Base-by-base conservation (phyloP, 2,329 filamentous ascomycete genomes). In the Phialophora macrospora region DNA sequence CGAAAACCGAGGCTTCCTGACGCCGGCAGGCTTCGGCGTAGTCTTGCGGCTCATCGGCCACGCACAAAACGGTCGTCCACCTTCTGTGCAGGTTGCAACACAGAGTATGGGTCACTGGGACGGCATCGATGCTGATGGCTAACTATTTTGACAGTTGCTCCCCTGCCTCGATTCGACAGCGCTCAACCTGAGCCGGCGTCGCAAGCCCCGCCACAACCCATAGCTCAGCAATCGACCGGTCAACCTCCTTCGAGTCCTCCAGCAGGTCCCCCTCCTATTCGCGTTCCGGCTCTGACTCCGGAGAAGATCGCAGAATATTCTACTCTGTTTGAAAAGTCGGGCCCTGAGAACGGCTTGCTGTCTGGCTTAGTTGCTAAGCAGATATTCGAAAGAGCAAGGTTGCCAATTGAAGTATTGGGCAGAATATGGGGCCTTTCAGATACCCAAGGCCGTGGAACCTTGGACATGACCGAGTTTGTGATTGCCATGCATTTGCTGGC, bases 401-500 rank as follows among this genome's bases (percentile, higher is more conserved):
- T 99, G 68, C 90, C 94, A 4, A 97, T 96, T 76, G 93, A 98
- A 72, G 85, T 91, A 11, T 84, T 99, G 34, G 93, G 93, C n/a
- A 88, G 90, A 71, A 97, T 99, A 80, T 99, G 95, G 95, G 93
- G 91, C 73, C 84, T 99, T 67, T 90, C 93, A 24, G 95, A 99
- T 76, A 95, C 92, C 0, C 93, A 97, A 78, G 93, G 97, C 79
- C 88, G 93, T 60, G 95, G 95, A 58, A 88, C 90, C 34, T 84
- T 99, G 41, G 90, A 93, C 64, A 84, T 89, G 72, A 94, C 93
- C 14, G 95, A 98, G 74, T 99, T 99, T 76, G 91, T 97, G 75
- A 96, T 99, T 74, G 95, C 95, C 54, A 99, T 99, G 95, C 95
- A 99, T 58, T 83, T 99, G 67, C 84, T 99, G 68, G 94, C 92